These are phyloP conservation scores for Amanita rimosa DNA, from an alignment of 768 basidiomycete genomes.

Conservation along the genomic window DNA sequence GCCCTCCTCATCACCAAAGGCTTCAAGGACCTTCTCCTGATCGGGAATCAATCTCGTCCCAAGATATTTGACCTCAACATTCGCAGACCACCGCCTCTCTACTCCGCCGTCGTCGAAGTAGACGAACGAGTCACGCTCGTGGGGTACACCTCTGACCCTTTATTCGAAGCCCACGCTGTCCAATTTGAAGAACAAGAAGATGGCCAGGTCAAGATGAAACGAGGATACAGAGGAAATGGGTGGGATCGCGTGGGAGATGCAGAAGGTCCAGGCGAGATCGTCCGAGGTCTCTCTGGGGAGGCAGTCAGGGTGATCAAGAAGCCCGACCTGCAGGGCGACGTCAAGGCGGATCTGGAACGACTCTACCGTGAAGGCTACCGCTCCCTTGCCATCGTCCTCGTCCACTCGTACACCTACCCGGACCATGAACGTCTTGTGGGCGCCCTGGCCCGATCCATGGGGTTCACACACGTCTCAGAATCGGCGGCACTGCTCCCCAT, in stretches of 20 bases:
- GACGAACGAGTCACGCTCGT: slow-evolving; percentile 94
- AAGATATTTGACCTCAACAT: slow-evolving; percentile 94
- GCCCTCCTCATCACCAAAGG: slow-evolving; percentile 87
- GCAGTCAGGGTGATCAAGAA: slow-evolving; percentile 74
- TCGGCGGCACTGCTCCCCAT: slow-evolving; percentile 83
- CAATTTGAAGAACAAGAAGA: slow-evolving; percentile 70
- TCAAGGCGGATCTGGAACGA: slow-evolving; percentile 51
- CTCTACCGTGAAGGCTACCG: slow-evolving; percentile 79
- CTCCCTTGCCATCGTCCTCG: slow-evolving; percentile 80
- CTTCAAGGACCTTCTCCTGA: slow-evolving; percentile 84
- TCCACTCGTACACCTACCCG: slow-evolving; percentile 88
- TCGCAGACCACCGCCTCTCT: slow-evolving; percentile 64
- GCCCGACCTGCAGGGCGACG: slow-evolving; percentile 41
- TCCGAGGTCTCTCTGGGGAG: slow-evolving; percentile 78
- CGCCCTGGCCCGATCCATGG: slow-evolving; percentile 59
- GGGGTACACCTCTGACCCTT: slow-evolving; percentile 85
- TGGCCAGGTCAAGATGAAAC: slow-evolving; percentile 22
- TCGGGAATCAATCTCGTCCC: slow-evolving; percentile 92
- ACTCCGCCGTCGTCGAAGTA: slow-evolving; percentile 60
- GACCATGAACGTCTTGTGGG: slow-evolving; percentile 75
- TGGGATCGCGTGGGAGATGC: slow-evolving; percentile 63
- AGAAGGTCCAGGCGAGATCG: slow-evolving; percentile 73
- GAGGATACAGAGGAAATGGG: slow-evolving; percentile 64
- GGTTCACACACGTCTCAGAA: slow-evolving; percentile 86
- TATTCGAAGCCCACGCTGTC: slow-evolving; percentile 64